Evolutionary conservation across 192 early-diverging fungal species (phyloP).

Genomic region (Rhizophagus clarus): DNA sequence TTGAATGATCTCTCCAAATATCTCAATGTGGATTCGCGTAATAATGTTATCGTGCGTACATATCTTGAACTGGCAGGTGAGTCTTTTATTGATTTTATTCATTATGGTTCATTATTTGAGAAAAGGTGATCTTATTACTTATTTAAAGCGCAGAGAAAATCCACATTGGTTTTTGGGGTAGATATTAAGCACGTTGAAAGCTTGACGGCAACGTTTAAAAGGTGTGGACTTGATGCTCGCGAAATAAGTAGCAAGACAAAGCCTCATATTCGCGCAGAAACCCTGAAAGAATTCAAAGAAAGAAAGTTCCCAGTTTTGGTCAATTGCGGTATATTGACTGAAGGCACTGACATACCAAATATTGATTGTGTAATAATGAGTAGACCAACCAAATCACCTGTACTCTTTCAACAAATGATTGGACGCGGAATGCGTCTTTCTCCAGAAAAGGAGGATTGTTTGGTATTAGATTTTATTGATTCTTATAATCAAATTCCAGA

Average conservation of each 20-base stretch:
- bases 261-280: constrained; percentile 51
- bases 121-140: background rate
- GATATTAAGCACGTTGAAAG: constrained; percentile 75
- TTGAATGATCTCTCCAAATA: constrained; percentile 52
- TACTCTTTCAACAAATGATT: constrained; percentile 94
- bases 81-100: background rate
- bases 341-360: constrained; percentile 84
- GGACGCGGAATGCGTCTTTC: constrained; percentile 83
- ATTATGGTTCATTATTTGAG: background rate
- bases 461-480: constrained; percentile 88
- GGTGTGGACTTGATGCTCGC: constrained; percentile 50
- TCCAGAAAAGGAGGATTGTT: constrained; percentile 71
- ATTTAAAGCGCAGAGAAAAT: constrained; percentile 45
- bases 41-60: constrained; percentile 65
- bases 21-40: constrained; percentile 62
- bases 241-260: constrained; percentile 61
- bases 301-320: constrained; percentile 75
- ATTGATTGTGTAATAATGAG: constrained; percentile 91
- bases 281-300: constrained; percentile 63
- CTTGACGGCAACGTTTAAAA: constrained; percentile 59
- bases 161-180: constrained; percentile 87
- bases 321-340: constrained; percentile 78
- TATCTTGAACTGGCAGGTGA: constrained; percentile 56
- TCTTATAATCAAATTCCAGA: constrained; percentile 48
- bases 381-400: constrained; percentile 80